Base-by-base conservation (phyloP, 495 filamentous ascomycete genomes). In the Aspergillus coremiiformis region DNA sequence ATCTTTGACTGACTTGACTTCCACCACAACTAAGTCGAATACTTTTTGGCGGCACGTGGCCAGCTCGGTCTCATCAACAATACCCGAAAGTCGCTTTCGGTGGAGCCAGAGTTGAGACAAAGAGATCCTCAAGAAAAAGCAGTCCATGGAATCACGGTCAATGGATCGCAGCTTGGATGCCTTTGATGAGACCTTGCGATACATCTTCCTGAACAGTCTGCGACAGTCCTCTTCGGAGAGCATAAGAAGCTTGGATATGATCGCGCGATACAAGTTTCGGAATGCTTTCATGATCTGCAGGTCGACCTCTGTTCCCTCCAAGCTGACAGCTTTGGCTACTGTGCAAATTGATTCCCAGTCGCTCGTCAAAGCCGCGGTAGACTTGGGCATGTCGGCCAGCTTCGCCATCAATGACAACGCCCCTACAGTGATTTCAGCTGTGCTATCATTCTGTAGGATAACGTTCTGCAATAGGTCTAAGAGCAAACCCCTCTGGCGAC, bases 271-370 rank as follows among this genome's bases (percentile, higher is more conserved):
- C n/a, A 76, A 33, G 44, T 64, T 66, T 43, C 70, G 61, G 57
- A 71, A 74, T 11, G 67, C 58, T 52, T 72, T 72, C 65, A 73
- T 72, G 24, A 71, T 66, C 45, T 70, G 64, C 14, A 74, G 67
- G 49, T 76, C 73, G 23, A 64, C 39, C 4, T 69, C 65, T 7
- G 61, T 68, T 20, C 66, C 67, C 20, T 64, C 52, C 17, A 76
- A 41, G 24, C 59, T 51, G 35, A 74, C 57, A 17, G 66, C 60
- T 52, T 68, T 72, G 26, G 70, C 67, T 15, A 65, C 56, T 29
- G 60, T 64, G 63, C 66, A 74, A 39, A 72, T 61, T 7, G 68
- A 67, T 19, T 73, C 71, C 69, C 69, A 73, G 37, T 69, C 65
- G 39, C 65, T 59, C 21, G 68, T 73, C 35, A 74, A 26, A 4